Percentiles rank a stretch among this genome's conserved stretches.
Evolutionary conservation across 2,329 filamentous ascomycete species (phyloP).

Genomic region (Penicillium sp.): DNA sequence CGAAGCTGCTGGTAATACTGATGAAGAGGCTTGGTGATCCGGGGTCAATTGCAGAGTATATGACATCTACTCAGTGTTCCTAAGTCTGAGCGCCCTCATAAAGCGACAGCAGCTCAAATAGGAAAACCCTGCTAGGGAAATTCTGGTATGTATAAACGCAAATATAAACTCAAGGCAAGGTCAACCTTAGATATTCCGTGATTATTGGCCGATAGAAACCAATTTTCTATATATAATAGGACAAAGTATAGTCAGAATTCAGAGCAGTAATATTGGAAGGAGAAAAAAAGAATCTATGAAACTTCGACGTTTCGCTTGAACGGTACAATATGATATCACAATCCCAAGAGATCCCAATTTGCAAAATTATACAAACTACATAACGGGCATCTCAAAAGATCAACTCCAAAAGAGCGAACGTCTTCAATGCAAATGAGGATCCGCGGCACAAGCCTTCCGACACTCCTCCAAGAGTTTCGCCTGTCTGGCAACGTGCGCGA

Average conservation of each 20-base stretch:
- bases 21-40: too few species aligned
- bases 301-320: neutral
- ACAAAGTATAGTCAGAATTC: neutral
- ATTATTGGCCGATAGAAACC: neutral
- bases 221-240: neutral
- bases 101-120: too few species aligned
- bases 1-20: too few species aligned
- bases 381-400: neutral
- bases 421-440: slow-evolving; percentile 15
- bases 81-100: too few species aligned
- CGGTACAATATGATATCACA: neutral
- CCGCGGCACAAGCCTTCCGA: slow-evolving; percentile 45
- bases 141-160: too few species aligned
- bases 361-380: neutral
- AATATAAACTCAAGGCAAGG: neutral
- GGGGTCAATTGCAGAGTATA: too few species aligned
- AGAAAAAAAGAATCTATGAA: neutral
- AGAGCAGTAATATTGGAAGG: neutral
- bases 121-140: too few species aligned
- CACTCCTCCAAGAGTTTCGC: slow-evolving; percentile 70
- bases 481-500: slow-evolving; percentile 73
- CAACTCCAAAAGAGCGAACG: neutral
- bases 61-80: too few species aligned
- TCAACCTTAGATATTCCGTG: neutral
- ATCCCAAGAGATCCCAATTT: neutral